A percentile compares a stretch with the other conserved stretches of the same genome.
phyloP scores from a whole-genome alignment of 768 basidiomycete genomes.

The Mycena chlorophos region DNA sequence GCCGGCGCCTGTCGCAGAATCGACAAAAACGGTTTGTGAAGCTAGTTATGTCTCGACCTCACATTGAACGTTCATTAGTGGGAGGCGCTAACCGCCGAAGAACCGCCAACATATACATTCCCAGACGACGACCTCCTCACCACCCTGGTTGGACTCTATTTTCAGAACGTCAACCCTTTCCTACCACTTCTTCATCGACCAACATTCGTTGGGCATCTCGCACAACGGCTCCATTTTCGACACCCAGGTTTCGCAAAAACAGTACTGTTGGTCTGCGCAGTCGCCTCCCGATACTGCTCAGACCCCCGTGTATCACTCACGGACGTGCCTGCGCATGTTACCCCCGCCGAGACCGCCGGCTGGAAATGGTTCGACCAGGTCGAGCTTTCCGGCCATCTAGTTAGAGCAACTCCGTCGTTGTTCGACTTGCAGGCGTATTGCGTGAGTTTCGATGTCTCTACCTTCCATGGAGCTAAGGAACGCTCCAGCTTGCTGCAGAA shows the following conservation, averaged over 20 bases:
- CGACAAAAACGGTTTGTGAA: conserved; percentile 3
- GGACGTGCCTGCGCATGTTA: neutral
- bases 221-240: conserved; percentile 35
- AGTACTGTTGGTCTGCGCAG: conserved; percentile 50
- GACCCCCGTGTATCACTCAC: conserved; percentile 40
- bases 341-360: conserved; percentile 29
- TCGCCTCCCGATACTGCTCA: conserved; percentile 45
- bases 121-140: conserved; percentile 39
- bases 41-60: neutral
- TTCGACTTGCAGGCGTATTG: conserved; percentile 43
- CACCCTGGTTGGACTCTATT: conserved; percentile 51
- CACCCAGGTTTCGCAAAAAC: conserved; percentile 41
- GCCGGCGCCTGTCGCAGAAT: neutral
- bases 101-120: conserved; percentile 26
- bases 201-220: conserved; percentile 40
- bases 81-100: conserved; percentile 3
- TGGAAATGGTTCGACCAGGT: conserved; percentile 47
- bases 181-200: conserved; percentile 46
- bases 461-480: conserved; percentile 14
- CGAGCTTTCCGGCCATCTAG: conserved; percentile 32
- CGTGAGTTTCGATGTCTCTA: conserved; percentile 24
- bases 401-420: conserved; percentile 31
- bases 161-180: conserved; percentile 40
- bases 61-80: conserved; percentile 8
- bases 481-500: conserved; percentile 25